Percentiles rank a stretch among this genome's conserved stretches.
phyloP scores from a whole-genome alignment of 257 asterid species.

The Linderniella brevidens region DNA sequence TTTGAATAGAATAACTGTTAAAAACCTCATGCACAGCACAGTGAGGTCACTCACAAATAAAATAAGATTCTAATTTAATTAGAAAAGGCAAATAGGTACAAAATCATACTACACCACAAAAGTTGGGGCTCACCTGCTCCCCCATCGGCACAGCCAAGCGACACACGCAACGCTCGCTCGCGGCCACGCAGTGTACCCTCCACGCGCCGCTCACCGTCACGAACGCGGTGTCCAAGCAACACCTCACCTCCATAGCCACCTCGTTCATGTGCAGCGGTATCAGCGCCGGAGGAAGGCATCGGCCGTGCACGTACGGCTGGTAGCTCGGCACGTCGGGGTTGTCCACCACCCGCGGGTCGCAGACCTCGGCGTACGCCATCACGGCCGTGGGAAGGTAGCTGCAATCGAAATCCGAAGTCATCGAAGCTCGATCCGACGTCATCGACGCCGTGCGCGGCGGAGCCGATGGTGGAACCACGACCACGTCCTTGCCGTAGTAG shows the following conservation, averaged over 20 bases:
- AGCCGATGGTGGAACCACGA: slow-evolving; percentile 1
- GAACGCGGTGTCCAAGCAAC: slow-evolving; percentile 61
- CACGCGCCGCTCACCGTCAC: slow-evolving; percentile 54
- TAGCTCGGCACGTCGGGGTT: slow-evolving; percentile 93
- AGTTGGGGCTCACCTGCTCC: slow-evolving; percentile 39
- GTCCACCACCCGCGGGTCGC: slow-evolving; percentile 68
- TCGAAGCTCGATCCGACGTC: slow-evolving; percentile 39
- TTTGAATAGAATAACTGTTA: no score
- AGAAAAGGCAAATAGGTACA: not conserved
- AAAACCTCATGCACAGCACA: no score
- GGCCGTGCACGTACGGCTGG: slow-evolving; percentile 96
- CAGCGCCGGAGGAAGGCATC: slow-evolving; percentile 80
- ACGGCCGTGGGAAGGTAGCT: slow-evolving; percentile 48
- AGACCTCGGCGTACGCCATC: slow-evolving; percentile 72
- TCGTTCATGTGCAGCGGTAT: slow-evolving; percentile 88
- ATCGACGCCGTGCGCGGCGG: slow-evolving; percentile 32
- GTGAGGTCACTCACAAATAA: no score
- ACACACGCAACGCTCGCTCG: slow-evolving; percentile 58
- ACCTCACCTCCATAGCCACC: slow-evolving; percentile 40
- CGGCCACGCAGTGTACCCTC: slow-evolving; percentile 95
- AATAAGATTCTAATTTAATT: no score
- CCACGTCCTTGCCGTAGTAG: slow-evolving; percentile 42
- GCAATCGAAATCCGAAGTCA: not conserved
- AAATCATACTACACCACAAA: no score
- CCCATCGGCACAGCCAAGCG: slow-evolving; percentile 84